Percentiles rank a stretch among this genome's conserved stretches.
Evolutionary conservation across 2,329 filamentous ascomycete genomes (phyloP).

Genomic region (Talaromyces islandicus): DNA sequence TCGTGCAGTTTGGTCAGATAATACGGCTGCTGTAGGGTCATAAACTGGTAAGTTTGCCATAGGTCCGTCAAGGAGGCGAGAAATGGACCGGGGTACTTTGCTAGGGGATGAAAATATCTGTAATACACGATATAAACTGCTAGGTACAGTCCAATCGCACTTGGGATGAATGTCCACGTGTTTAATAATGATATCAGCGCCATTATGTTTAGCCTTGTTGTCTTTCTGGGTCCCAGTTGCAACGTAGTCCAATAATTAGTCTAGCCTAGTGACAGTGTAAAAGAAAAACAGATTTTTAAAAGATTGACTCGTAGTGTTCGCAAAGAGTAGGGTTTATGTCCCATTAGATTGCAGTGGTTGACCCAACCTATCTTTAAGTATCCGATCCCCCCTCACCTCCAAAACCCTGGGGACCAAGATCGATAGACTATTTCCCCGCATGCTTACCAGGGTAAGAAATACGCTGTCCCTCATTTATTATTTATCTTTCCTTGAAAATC

Average conservation of each 20-base stretch:
- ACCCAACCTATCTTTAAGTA: not conserved
- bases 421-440: not conserved
- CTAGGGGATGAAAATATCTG: conserved; percentile 21
- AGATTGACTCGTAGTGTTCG: not conserved
- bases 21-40: conserved; percentile 17
- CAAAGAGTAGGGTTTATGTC: not conserved
- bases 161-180: not conserved
- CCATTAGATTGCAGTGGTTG: not conserved
- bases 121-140: not conserved
- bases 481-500: not conserved
- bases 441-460: not conserved
- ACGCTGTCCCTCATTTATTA: not conserved
- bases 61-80: conserved; percentile 26
- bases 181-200: not conserved
- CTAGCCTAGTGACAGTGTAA: not conserved
- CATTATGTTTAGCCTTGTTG: not conserved
- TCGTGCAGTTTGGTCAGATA: conserved; percentile 20
- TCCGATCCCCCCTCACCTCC: not conserved
- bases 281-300: not conserved
- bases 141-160: not conserved
- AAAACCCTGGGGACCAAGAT: not conserved
- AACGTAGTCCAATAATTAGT: no score
- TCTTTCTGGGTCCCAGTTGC: not conserved
- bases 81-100: conserved; percentile 25
- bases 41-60: conserved; percentile 23